These are phyloP conservation scores for Phytopythium boreale DNA, from an alignment of 352 stramenopile species.

Conservation along the genomic window DNA sequence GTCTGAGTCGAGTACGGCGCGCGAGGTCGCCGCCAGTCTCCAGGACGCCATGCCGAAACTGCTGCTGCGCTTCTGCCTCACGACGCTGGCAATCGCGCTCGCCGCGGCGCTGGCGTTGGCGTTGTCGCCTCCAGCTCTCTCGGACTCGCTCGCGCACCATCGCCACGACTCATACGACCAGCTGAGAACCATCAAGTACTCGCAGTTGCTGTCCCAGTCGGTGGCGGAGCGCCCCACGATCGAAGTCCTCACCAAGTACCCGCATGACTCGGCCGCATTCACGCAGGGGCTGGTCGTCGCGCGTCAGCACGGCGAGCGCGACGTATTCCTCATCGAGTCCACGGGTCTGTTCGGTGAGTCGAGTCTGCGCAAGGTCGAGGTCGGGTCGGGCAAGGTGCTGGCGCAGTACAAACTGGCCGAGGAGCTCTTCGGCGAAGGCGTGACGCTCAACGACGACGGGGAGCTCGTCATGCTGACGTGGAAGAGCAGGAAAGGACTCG, in stretches of 20 bases:
- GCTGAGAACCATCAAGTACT: conserved; percentile 16
- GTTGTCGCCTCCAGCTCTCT: conserved; percentile 10
- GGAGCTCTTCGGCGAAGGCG: conserved; percentile 90
- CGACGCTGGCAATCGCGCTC: conserved; percentile 22
- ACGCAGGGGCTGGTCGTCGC: conserved; percentile 82
- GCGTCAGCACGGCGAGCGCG: conserved; percentile 17
- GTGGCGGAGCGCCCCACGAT: conserved; percentile 26
- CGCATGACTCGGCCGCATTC: conserved; percentile 83
- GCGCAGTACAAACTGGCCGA: conserved; percentile 47
- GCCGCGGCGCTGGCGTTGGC: conserved; percentile 12
- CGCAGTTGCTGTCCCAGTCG: conserved; percentile 7
- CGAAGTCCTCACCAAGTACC: conserved; percentile 64
- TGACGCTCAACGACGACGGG: conserved; percentile 65
- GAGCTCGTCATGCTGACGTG: conserved; percentile 91
- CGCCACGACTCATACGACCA: conserved; percentile 5
- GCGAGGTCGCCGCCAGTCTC: conserved; percentile 10
- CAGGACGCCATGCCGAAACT: conserved; percentile 26
- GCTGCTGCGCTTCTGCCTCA: conserved; percentile 29
- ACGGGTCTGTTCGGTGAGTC: conserved; percentile 89
- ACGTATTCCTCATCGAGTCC: conserved; percentile 91
- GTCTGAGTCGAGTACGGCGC: conserved; percentile 4
- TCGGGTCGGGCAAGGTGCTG: conserved; percentile 78
- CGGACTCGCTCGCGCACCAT: neutral
- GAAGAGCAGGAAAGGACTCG: conserved; percentile 84
- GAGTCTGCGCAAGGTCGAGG: conserved; percentile 83